phyloP scores from a whole-genome alignment of 345 rosid species.

The Arabidopsis suecica region DNA sequence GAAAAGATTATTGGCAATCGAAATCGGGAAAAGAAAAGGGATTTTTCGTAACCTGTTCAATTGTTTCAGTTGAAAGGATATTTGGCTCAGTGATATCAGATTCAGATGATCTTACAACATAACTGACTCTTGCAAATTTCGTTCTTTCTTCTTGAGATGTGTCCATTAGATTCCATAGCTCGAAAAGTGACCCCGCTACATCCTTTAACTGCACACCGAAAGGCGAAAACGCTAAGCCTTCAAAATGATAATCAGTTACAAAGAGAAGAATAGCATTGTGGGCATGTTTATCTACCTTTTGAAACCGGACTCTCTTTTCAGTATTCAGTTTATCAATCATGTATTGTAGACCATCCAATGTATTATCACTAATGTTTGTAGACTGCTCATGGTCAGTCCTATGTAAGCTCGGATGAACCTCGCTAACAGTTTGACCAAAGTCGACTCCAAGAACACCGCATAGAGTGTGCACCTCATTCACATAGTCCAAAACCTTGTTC shows the following conservation, averaged over 20 bases:
- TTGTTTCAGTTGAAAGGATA: conserved; percentile 67
- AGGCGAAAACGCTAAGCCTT: not conserved
- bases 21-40: not conserved
- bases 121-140: conserved; percentile 59
- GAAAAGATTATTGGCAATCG: not conserved
- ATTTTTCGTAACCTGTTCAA: conserved; percentile 65
- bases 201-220: conserved; percentile 69
- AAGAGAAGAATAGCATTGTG: conserved; percentile 6
- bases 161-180: conserved; percentile 96
- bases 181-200: conserved; percentile 58
- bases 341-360: conserved; percentile 79
- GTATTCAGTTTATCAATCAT: conserved; percentile 66
- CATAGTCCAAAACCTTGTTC: conserved; percentile 73
- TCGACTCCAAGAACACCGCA: conserved; percentile 88
- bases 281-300: conserved; percentile 57
- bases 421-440: conserved; percentile 79
- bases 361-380: conserved; percentile 76
- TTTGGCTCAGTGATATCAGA: conserved; percentile 66
- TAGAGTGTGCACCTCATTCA: conserved; percentile 85
- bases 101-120: conserved; percentile 66
- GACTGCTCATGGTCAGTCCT: conserved; percentile 69
- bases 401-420: conserved; percentile 90
- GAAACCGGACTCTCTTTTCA: conserved; percentile 69
- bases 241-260: not conserved
- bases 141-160: conserved; percentile 69